A percentile compares a stretch with the other conserved stretches of the same genome.
Evolutionary conservation across 2,329 filamentous ascomycete genomes (phyloP).

Genomic region (Venturia aucupariae): DNA sequence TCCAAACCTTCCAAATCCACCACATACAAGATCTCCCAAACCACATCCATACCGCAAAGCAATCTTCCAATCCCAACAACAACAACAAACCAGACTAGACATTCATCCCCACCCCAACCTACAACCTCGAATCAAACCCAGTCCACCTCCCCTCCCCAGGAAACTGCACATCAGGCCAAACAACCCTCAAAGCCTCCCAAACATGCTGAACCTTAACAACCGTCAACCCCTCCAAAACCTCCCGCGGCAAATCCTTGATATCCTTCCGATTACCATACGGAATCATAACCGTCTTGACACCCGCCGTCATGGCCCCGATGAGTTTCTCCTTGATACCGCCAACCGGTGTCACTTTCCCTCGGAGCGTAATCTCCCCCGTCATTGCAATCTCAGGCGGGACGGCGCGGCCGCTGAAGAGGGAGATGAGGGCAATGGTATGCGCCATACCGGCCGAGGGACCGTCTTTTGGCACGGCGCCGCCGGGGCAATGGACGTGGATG

Average conservation of each 20-base stretch:
- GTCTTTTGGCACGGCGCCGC: conserved; percentile 91
- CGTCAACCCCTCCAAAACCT: conserved; percentile 77
- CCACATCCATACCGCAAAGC: too few relatives aligned
- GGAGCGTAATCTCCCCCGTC: conserved; percentile 73
- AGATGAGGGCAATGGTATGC: conserved; percentile 88
- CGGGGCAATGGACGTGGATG: conserved; percentile 93
- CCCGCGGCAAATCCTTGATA: conserved; percentile 77
- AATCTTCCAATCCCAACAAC: too few relatives aligned
- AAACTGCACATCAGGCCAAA: conserved; percentile 89
- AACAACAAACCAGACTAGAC: too few relatives aligned
- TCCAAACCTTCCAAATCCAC: too few relatives aligned
- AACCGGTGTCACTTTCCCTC: conserved; percentile 85
- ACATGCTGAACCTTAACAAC: conserved; percentile 91
- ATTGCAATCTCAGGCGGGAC: conserved; percentile 92
- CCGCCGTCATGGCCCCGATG: conserved; percentile 84
- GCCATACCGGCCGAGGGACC: conserved; percentile 77
- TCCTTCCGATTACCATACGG: conserved; percentile 88
- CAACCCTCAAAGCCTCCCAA: conserved; percentile 81
- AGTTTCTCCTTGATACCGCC: conserved; percentile 98
- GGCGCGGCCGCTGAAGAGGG: conserved; percentile 73
- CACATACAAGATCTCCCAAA: too few relatives aligned
- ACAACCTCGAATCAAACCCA: conserved; percentile 52
- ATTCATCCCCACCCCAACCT: background rate
- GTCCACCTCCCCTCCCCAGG: conserved; percentile 61
- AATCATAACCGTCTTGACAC: conserved; percentile 86